phyloP scores from a whole-genome alignment of 2,329 filamentous ascomycete species.

The Aspergillus tanneri region DNA sequence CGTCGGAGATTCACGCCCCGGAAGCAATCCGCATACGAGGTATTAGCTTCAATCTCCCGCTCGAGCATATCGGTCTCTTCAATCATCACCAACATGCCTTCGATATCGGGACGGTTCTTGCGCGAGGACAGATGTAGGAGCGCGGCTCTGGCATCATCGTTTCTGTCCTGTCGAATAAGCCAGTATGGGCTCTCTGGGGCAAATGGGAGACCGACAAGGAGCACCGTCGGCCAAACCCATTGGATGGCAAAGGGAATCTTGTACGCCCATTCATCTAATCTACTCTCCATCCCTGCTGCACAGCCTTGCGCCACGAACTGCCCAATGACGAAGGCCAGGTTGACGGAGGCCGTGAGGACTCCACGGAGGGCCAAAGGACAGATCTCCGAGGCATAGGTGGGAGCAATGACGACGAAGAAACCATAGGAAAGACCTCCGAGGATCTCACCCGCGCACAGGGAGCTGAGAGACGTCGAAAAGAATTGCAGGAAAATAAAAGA shows the following conservation, averaged over 20 bases:
- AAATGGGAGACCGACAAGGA: conserved; percentile 45
- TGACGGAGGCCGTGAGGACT: conserved; percentile 57
- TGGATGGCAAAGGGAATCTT: conserved; percentile 53
- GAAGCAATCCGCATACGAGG: conserved; percentile 33
- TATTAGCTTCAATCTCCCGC: conserved; percentile 16
- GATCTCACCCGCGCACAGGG: conserved; percentile 50
- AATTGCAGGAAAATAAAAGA: conserved; percentile 66
- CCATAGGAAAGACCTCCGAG: conserved; percentile 51
- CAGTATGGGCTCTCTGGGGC: conserved; percentile 55
- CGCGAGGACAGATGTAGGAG: conserved; percentile 39
- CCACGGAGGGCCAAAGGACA: conserved; percentile 48
- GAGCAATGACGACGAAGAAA: conserved; percentile 54
- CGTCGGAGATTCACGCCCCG: conserved; percentile 35
- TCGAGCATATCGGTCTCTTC: conserved; percentile 53
- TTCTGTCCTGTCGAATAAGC: conserved; percentile 45
- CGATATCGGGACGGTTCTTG: conserved; percentile 35
- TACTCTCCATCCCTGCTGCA: conserved; percentile 41
- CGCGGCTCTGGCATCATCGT: conserved; percentile 44
- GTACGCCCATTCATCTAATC: conserved; percentile 49
- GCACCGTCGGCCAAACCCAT: conserved; percentile 53
- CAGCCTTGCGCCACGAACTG: conserved; percentile 54
- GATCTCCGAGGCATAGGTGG: conserved; percentile 55
- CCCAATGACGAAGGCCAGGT: conserved; percentile 59
- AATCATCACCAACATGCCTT: conserved; percentile 56
- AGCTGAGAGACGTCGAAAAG: conserved; percentile 59